Conservation (phyloP, 1,284 basidiomycete species). For the Moesziomyces sp. region DNA sequence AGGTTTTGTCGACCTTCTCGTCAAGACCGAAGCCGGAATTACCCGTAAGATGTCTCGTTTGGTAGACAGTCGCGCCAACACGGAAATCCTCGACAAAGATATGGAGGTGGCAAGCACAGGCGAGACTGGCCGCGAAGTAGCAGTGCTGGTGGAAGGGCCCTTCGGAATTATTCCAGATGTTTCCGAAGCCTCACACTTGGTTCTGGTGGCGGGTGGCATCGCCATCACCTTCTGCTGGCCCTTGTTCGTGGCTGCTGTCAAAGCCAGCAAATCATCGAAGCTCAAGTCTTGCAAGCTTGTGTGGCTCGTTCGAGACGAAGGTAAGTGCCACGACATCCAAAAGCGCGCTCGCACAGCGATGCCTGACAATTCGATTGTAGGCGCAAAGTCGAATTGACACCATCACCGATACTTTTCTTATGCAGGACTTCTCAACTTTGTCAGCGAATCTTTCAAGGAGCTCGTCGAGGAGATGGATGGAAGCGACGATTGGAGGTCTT, state of each 20-base stretch:
- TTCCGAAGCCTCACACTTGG: slow-evolving; percentile 10
- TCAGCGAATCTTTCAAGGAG: slow-evolving; percentile 14
- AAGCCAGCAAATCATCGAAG: background rate
- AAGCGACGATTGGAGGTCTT: background rate
- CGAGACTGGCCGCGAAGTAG: background rate
- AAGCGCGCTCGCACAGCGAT: too few relatives aligned
- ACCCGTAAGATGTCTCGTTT: slow-evolving; percentile 30
- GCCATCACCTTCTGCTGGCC: slow-evolving; percentile 53
- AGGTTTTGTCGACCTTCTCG: slow-evolving; percentile 36
- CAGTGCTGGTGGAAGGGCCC: slow-evolving; percentile 51
- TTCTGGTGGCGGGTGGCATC: slow-evolving; percentile 48
- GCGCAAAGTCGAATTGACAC: too few relatives aligned
- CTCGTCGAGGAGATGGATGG: slow-evolving; percentile 9
- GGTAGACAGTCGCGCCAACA: background rate
- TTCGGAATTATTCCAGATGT: slow-evolving; percentile 27
- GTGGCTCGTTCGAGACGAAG: slow-evolving; percentile 41
- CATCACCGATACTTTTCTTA: too few relatives aligned
- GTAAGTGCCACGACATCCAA: slow-evolving; percentile 11
- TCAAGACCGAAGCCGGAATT: slow-evolving; percentile 41
- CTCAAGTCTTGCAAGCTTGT: slow-evolving; percentile 35
- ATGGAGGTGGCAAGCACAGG: slow-evolving; percentile 6
- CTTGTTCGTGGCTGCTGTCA: slow-evolving; percentile 25
- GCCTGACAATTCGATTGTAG: too few relatives aligned
- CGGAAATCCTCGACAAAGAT: slow-evolving; percentile 2
- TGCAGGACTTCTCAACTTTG: slow-evolving; percentile 13